Evolutionary conservation across 345 rosid genomes (phyloP), one percentile per base, ranked within the genome.

Genomic region (Kandelia obovata): DNA sequence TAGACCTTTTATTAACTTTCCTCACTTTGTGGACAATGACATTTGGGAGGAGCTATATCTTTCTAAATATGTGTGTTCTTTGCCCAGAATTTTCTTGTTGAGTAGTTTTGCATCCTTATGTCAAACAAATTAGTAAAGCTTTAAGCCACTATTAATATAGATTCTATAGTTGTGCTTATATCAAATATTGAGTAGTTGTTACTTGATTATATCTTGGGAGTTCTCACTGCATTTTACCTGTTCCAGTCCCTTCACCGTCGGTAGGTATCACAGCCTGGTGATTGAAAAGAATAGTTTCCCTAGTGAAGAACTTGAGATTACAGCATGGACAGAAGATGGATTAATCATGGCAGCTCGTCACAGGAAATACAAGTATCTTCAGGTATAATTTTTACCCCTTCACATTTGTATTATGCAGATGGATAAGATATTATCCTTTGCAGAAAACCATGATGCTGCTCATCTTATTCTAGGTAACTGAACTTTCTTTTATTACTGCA

Each of bases 311-410:
- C 91, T 90, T 5, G 97, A 92, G 83, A 73, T 96, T 68, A 92
- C 96, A 1, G 99, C 99, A 6, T 90, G 96, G 96, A 92, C 98
- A 2, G 95, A 92, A 49, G 97, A 92, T 73, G 99, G 92, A 47
- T 75, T 90, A 56, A 78, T 96, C 73, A 92, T 96, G 99, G 99
- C 98, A 6, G 97, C 97, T 69, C 87, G 98, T 19, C 99, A 92
- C 83, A 82, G 79, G 78, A 85, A 78, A 73, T 77, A 92, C 76
- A 90, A 86, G 77, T 83, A 90, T 74, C 74, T 96, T 52, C 97
- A 86, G 95, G 99, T 92, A 68, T 64, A 53, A 61, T 39, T 21
- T 34, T 21, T 62, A 20, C 25, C 10, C 27, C 47, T 65, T 32
- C 35, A 39, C 9, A 20, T 23, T 51, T 59, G n/a, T 31, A 16